Evolutionary conservation across 192 early-diverging fungal species (phyloP).

Genomic region (Pilobolus umbonatus): DNA sequence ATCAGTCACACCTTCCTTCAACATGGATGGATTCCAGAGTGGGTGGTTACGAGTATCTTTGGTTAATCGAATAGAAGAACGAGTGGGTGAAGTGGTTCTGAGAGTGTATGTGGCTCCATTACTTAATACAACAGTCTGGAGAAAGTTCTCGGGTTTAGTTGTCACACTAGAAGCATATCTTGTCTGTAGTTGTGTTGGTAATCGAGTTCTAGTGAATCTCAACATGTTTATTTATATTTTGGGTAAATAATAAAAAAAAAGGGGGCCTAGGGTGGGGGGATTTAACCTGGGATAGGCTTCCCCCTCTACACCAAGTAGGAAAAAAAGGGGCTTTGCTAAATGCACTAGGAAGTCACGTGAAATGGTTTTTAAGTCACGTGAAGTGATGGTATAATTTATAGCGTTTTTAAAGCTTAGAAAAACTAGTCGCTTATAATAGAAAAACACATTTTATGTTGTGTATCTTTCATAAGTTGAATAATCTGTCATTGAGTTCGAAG

Average conservation of each 20-base stretch:
- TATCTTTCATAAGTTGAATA: no score
- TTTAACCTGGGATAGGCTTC: no score
- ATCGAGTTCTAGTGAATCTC: not conserved
- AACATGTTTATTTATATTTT: not conserved
- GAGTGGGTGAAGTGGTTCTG: constrained; percentile 74
- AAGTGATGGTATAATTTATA: no score
- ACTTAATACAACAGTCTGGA: constrained; percentile 79
- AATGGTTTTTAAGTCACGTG: no score
- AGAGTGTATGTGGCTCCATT: constrained; percentile 85
- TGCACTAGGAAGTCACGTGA: no score
- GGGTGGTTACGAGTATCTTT: constrained; percentile 92
- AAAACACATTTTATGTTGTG: no score
- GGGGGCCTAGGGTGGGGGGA: no score
- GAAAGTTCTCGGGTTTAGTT: constrained; percentile 65
- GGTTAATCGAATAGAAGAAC: constrained; percentile 75
- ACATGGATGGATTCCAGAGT: constrained; percentile 82
- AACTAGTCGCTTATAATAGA: no score
- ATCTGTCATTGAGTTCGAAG: no score
- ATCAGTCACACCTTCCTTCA: constrained; percentile 57
- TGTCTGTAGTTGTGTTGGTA: constrained; percentile 5
- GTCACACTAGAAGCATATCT: constrained; percentile 16
- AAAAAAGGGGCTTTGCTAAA: no score
- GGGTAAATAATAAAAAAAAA: not conserved
- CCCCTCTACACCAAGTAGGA: no score
- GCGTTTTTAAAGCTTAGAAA: no score